Percentiles rank a stretch among this genome's conserved stretches.
phyloP scores from a whole-genome alignment of 2,329 filamentous ascomycete genomes.

The Diaporthe sp. region DNA sequence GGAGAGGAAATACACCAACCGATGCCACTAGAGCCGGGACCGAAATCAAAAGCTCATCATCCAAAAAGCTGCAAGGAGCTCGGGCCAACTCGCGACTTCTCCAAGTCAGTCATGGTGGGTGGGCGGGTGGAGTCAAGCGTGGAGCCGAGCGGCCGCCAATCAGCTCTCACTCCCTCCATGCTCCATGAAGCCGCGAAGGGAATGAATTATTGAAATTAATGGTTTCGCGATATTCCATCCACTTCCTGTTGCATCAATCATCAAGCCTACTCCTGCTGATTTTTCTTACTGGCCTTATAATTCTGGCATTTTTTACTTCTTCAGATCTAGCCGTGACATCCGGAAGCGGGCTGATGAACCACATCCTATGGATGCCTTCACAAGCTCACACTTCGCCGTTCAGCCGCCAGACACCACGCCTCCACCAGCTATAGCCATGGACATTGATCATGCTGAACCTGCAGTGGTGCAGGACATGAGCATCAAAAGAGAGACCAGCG shows the following conservation, averaged over 20 bases:
- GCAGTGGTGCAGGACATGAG: neutral
- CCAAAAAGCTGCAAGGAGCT: conserved; percentile 38
- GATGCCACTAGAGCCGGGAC: neutral
- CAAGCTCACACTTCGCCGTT: conserved; percentile 40
- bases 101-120: conserved; percentile 17
- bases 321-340: neutral
- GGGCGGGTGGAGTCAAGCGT: conserved; percentile 9
- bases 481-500: conserved; percentile 40
- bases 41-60: conserved; percentile 18
- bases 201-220: conserved; percentile 8
- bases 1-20: neutral
- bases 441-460: conserved; percentile 30
- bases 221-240: neutral
- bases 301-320: neutral
- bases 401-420: conserved; percentile 22
- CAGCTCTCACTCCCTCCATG: conserved; percentile 27
- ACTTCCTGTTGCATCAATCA: neutral
- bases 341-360: neutral
- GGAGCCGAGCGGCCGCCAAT: conserved; percentile 30
- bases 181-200: conserved; percentile 14
- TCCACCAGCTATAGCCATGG: conserved; percentile 31
- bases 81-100: conserved; percentile 34
- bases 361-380: conserved; percentile 34
- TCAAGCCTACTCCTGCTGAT: neutral
- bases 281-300: neutral